Conservation (phyloP, 257 asterid genomes). For the Avicennia marina region DNA sequence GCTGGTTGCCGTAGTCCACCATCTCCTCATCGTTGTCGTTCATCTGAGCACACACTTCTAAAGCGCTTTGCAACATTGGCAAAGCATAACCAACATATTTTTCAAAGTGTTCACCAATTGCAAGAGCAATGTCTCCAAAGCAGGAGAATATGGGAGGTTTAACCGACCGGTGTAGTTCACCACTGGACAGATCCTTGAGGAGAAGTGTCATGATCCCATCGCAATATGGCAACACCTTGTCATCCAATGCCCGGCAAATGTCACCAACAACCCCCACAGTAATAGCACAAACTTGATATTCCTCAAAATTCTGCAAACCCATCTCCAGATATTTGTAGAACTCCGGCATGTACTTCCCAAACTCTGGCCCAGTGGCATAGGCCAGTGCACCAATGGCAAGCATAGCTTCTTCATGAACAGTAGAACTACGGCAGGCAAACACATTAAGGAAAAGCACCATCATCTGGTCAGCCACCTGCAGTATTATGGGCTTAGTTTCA, state of each 20-base stretch:
- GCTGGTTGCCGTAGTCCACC: conserved; percentile 72
- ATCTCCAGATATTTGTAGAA: conserved; percentile 69
- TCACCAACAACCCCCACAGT: conserved; percentile 94
- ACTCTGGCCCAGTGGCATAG: conserved; percentile 59
- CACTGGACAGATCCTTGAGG: conserved; percentile 65
- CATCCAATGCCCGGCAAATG: conserved; percentile 75
- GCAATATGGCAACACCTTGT: conserved; percentile 67
- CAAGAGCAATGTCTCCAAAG: conserved; percentile 92
- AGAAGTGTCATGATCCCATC: conserved; percentile 75
- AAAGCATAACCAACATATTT: conserved; percentile 54
- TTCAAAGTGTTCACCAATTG: conserved; percentile 70
- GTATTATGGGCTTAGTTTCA: conserved; percentile 48
- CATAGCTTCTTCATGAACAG: conserved; percentile 93
- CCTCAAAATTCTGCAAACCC: conserved; percentile 88
- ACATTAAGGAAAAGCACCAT: conserved; percentile 71
- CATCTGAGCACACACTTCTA: conserved; percentile 60
- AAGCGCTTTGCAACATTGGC: conserved; percentile 83
- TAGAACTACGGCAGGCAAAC: conserved; percentile 73
- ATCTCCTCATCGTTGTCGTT: conserved; percentile 70
- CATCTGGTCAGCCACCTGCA: conserved; percentile 72
- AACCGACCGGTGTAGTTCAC: conserved; percentile 67
- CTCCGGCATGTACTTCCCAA: conserved; percentile 71
- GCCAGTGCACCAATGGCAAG: conserved; percentile 92
- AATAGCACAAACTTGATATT: conserved; percentile 79
- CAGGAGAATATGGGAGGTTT: conserved; percentile 85